phyloP scores from a whole-genome alignment of 768 basidiomycete species.

The Calocybe indica region DNA sequence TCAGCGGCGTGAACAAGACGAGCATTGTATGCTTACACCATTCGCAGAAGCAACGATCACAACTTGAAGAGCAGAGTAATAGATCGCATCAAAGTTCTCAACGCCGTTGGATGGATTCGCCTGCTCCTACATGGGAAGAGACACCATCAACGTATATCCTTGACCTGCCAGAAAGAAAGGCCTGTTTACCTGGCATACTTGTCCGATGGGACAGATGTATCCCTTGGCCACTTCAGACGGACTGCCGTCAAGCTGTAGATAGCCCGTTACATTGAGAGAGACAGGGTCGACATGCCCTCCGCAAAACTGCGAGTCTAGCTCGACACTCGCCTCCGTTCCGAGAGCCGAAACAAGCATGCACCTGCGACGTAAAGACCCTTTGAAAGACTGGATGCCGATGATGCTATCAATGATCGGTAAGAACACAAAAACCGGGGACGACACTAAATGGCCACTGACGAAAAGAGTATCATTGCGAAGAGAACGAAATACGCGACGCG shows the following conservation, averaged over 20 bases:
- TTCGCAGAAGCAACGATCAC: conserved; percentile 78
- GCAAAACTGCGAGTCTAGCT: conserved; percentile 54
- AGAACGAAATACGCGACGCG: conserved; percentile 88
- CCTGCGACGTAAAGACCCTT: conserved; percentile 69
- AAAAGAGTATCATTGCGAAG: conserved; percentile 86
- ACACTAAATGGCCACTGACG: conserved; percentile 39
- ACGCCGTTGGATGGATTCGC: conserved; percentile 61
- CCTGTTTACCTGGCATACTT: conserved; percentile 63
- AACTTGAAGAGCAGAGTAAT: conserved; percentile 75
- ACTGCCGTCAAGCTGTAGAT: conserved; percentile 21
- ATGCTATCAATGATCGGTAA: conserved; percentile 41
- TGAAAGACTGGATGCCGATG: conserved; percentile 92
- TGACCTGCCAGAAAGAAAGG: not conserved
- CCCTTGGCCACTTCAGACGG: conserved; percentile 50
- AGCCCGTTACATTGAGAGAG: conserved; percentile 40
- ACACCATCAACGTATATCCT: not conserved
- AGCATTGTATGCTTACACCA: conserved; percentile 42
- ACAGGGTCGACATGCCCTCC: conserved; percentile 73
- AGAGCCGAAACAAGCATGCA: conserved; percentile 52
- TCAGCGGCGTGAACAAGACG: not conserved
- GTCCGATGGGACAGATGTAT: conserved; percentile 84
- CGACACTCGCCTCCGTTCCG: conserved; percentile 40
- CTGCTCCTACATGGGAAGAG: conserved; percentile 37
- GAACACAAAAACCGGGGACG: not conserved
- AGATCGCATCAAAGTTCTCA: conserved; percentile 87